These are phyloP conservation scores for Populus alba DNA, from an alignment of 345 rosid genomes.

Conservation along the genomic window DNA sequence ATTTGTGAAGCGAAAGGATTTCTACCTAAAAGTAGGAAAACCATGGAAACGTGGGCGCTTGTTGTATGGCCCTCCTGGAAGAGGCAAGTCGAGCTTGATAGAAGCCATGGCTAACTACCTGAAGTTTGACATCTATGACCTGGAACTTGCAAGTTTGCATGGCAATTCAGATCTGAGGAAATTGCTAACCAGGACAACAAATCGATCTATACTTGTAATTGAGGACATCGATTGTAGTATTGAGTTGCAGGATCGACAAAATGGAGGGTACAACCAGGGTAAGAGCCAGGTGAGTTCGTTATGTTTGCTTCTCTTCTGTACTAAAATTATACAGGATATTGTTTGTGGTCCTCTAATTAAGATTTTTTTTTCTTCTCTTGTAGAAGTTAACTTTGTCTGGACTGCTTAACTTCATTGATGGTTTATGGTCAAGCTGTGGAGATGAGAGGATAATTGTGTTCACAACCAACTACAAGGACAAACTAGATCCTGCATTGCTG, in stretches of 20 bases:
- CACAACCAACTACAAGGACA: constrained; percentile 28
- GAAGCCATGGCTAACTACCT: constrained; percentile 30
- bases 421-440: constrained; percentile 29
- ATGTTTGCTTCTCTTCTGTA: not conserved
- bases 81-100: constrained; percentile 30
- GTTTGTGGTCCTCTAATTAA: not conserved
- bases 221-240: constrained; percentile 28
- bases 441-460: constrained; percentile 25
- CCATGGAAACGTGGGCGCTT: constrained; percentile 29
- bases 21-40: constrained; percentile 26
- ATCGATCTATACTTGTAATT: constrained; percentile 24
- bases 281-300: constrained; percentile 4
- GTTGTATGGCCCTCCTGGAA: constrained; percentile 30
- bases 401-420: constrained; percentile 26
- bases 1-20: constrained; percentile 14
- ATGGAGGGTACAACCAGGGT: not conserved
- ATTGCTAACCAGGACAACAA: constrained; percentile 1
- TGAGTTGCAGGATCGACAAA: constrained; percentile 16
- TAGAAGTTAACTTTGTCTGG: constrained; percentile 25
- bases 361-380: not conserved
- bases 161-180: constrained; percentile 14
- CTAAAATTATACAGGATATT: not conserved
- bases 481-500: constrained; percentile 19
- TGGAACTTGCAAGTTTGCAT: constrained; percentile 14
- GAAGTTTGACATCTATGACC: constrained; percentile 18